A percentile compares a stretch with the other conserved stretches of the same genome.
Conservation (phyloP, 2,329 filamentous ascomycete species). For the Paracoccidioides brasiliensis region DNA sequence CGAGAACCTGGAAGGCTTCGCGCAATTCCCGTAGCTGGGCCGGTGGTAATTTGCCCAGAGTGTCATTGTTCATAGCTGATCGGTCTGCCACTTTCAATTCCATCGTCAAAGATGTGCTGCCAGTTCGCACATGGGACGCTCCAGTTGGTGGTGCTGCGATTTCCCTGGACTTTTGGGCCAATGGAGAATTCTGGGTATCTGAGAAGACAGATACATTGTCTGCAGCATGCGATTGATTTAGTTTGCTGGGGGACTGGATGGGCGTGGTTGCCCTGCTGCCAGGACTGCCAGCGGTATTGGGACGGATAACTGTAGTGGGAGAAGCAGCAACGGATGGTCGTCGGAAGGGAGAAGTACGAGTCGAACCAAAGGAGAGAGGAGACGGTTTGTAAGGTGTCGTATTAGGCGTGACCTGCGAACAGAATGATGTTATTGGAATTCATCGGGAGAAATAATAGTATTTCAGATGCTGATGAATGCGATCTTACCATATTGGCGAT, state of each 20-base stretch:
- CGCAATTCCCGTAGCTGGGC: constrained; percentile 75
- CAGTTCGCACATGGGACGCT: constrained; percentile 17
- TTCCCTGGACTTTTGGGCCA: constrained; percentile 26
- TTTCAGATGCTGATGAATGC: neutral
- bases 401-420: constrained; percentile 37
- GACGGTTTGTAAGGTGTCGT: constrained; percentile 55
- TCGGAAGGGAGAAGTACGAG: constrained; percentile 56
- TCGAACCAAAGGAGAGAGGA: constrained; percentile 57
- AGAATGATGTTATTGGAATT: neutral
- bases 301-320: constrained; percentile 41
- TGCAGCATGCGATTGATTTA: constrained; percentile 34
- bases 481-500: neutral
- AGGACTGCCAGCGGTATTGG: constrained; percentile 37
- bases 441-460: neutral
- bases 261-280: constrained; percentile 30
- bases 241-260: constrained; percentile 34
- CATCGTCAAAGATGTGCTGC: constrained; percentile 18
- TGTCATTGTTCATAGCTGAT: constrained; percentile 12
- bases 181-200: constrained; percentile 18
- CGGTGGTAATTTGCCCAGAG: constrained; percentile 44
- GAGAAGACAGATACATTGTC: constrained; percentile 28
- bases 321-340: constrained; percentile 40
- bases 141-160: constrained; percentile 29
- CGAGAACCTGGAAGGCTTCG: constrained; percentile 86
- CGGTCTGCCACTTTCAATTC: constrained; percentile 15